Evolutionary conservation across 139 green algal species (phyloP), one percentile per base, ranked within the genome.

Genomic region (Chlamydomonas eustigma): DNA sequence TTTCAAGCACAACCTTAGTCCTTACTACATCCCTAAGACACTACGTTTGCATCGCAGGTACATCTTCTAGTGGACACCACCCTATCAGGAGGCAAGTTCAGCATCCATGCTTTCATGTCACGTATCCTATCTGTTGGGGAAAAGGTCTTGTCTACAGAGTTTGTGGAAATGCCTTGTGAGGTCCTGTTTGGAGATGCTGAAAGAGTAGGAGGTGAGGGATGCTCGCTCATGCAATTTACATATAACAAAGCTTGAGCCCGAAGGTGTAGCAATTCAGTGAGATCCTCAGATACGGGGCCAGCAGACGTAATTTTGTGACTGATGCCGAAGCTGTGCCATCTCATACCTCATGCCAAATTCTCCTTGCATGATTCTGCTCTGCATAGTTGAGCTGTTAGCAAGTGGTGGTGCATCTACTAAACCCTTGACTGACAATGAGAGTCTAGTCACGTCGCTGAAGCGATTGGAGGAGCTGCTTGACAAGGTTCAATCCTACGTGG

Each of bases 41-140:
- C n/a, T n/a, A n/a, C n/a, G 44, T 12, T 70, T 35, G 24, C 6
- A 37, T 24, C 66, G 18, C 82, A 91, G 86, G 84, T 98, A 37
- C 92, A 97, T 75, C 72, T 97, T 38, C 87, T 87, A 3, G 81
- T 97, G 12, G 93, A 97, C 86, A 98, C 93, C 2, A 84, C 74
- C 30, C 77, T 96, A 50, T 38, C 80, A 37, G 72, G 83, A 68
- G 65, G 83, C 25, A 79, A 81, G 63, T 85, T 94, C 78, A 75
- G 39, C 39, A 80, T 93, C 30, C 76, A 79, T n/a, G 90, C 92
- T 5, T 96, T 90, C 80, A 83, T 91, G 64, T 91, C 91, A 2
- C 88, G 87, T 2, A 37, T 66, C 37, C 75, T 86, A 34, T 36
- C 63, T 0, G 30, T 86, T 28, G 77, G 77, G 30, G 81, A 86